Evolutionary conservation across 192 early-diverging fungal species (phyloP).

Genomic region (Mortierella antarctica): DNA sequence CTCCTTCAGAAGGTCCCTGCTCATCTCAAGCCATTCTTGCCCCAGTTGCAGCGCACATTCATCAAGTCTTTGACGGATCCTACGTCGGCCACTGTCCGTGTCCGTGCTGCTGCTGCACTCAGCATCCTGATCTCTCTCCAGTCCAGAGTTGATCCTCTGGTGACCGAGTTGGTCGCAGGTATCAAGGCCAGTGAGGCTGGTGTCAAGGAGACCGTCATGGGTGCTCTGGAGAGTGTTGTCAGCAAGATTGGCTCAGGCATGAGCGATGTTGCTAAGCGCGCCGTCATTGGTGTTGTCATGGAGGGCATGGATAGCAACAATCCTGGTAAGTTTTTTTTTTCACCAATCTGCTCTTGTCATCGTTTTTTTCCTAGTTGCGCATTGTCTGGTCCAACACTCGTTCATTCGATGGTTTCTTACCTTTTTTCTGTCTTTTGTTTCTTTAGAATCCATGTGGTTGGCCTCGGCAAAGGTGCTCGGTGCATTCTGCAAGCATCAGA

Average conservation of each 20-base stretch:
- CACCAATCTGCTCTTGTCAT: not conserved
- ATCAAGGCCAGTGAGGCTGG: conserved; percentile 69
- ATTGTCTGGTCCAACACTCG: not conserved
- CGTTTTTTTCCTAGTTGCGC: not conserved
- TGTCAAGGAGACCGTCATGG: conserved; percentile 77
- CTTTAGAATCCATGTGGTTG: conserved; percentile 61
- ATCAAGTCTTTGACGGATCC: conserved; percentile 88
- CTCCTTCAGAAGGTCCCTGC: conserved; percentile 87
- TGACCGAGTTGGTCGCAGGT: conserved; percentile 77
- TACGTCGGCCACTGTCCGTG: conserved; percentile 76
- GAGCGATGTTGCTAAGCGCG: conserved; percentile 69
- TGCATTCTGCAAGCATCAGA: conserved; percentile 65
- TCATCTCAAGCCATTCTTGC: conserved; percentile 95
- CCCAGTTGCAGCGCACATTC: conserved; percentile 98
- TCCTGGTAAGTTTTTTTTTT: conserved; percentile 24
- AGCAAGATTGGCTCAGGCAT: conserved; percentile 67
- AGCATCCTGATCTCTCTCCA: conserved; percentile 77
- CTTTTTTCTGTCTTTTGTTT: not conserved
- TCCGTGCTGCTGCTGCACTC: conserved; percentile 83
- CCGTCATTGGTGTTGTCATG: conserved; percentile 67
- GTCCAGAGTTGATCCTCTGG: conserved; percentile 81
- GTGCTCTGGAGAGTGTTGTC: conserved; percentile 78
- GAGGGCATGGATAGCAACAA: conserved; percentile 65
- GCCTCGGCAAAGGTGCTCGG: conserved; percentile 71
- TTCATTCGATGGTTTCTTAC: not conserved